phyloP scores from a whole-genome alignment of 108 stramenopile species.

The Fragilaria radians region DNA sequence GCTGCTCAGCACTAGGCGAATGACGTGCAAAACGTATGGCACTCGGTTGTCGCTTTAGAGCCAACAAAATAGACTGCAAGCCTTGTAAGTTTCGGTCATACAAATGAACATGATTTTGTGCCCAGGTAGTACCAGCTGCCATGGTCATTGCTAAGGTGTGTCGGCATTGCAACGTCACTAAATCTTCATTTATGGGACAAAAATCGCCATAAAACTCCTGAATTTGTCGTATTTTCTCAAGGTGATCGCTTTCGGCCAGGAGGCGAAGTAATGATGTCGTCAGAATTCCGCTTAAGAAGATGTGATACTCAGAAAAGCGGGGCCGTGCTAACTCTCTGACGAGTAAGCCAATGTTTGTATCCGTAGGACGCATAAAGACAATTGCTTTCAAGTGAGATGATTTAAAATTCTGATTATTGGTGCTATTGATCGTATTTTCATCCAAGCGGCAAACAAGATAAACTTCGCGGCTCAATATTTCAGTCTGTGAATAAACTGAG shows the following conservation, averaged over 20 bases:
- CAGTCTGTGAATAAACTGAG: conserved; percentile 85
- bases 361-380: conserved; percentile 91
- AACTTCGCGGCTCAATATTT: conserved; percentile 80
- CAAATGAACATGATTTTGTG: conserved; percentile 50
- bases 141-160: conserved; percentile 72
- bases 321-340: conserved; percentile 75
- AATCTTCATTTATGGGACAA: conserved; percentile 91
- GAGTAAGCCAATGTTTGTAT: conserved; percentile 67
- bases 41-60: conserved; percentile 82
- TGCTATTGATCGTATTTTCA: conserved; percentile 15
- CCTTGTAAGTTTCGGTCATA: conserved; percentile 87
- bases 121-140: conserved; percentile 56
- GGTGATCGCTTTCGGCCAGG: conserved; percentile 85
- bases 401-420: not conserved
- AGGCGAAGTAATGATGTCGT: conserved; percentile 63
- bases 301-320: conserved; percentile 91
- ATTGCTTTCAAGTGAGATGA: conserved; percentile 88
- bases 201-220: conserved; percentile 98
- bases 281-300: conserved; percentile 93
- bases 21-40: conserved; percentile 86
- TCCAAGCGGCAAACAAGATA: conserved; percentile 77
- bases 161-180: conserved; percentile 85
- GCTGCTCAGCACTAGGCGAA: conserved; percentile 64
- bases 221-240: conserved; percentile 85
- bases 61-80: conserved; percentile 82